These are phyloP conservation scores for Pyrrhoderma noxium DNA, from an alignment of 1,284 basidiomycete species.

Conservation along the genomic window DNA sequence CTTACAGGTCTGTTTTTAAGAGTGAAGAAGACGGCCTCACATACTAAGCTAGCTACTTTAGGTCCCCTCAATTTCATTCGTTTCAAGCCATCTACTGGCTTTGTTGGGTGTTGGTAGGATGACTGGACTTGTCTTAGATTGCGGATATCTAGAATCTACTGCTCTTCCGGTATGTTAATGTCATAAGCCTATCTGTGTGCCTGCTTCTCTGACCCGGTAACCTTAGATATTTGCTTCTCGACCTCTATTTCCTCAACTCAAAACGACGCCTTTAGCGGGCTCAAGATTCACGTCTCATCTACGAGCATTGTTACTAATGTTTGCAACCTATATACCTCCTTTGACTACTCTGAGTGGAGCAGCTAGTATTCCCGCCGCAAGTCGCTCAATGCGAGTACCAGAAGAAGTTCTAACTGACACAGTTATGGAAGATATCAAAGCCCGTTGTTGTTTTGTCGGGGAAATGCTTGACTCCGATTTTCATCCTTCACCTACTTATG, in stretches of 20 bases:
- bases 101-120: slow-evolving; percentile 82
- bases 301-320: slow-evolving; percentile 69
- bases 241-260: slow-evolving; percentile 74
- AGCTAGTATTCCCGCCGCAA: slow-evolving; percentile 53
- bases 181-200: not conserved
- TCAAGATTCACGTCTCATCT: slow-evolving; percentile 68
- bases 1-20: slow-evolving; percentile 54
- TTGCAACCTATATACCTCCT: slow-evolving; percentile 75
- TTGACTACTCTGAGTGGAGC: slow-evolving; percentile 59
- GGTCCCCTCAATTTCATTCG: slow-evolving; percentile 92
- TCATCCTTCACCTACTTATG: slow-evolving; percentile 33
- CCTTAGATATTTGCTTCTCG: slow-evolving; percentile 80
- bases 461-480: slow-evolving; percentile 37
- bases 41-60: slow-evolving; percentile 27
- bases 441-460: slow-evolving; percentile 74
- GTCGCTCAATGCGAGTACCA: slow-evolving; percentile 59
- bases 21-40: not conserved
- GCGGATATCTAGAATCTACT: slow-evolving; percentile 85
- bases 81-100: slow-evolving; percentile 78
- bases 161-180: slow-evolving; percentile 67
- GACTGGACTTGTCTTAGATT: slow-evolving; percentile 89
- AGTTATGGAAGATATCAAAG: slow-evolving; percentile 80
- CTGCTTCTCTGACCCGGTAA: slow-evolving; percentile 1
- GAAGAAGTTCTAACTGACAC: slow-evolving; percentile 65
- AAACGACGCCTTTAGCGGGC: slow-evolving; percentile 80